phyloP scores from a whole-genome alignment of 192 early-diverging fungal species.

The Backusella sp. region DNA sequence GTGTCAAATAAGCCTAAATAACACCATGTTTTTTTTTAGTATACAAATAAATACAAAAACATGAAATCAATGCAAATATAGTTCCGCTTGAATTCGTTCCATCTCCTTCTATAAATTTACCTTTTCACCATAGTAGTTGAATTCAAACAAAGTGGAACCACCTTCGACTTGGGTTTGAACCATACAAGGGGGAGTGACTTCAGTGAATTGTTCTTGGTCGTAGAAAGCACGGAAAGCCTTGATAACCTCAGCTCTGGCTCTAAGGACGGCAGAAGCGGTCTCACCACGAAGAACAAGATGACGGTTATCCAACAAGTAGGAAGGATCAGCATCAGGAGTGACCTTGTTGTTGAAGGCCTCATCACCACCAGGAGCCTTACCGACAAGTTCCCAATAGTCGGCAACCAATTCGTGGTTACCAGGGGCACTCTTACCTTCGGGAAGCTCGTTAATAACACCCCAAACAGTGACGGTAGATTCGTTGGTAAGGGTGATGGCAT shows the following conservation, averaged over 20 bases:
- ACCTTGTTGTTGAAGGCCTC: constrained; percentile 91
- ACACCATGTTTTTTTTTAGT: too few species aligned
- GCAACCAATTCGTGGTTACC: constrained; percentile 93
- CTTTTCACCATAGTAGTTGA: constrained; percentile 96
- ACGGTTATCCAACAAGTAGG: constrained; percentile 86
- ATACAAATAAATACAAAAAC: too few species aligned
- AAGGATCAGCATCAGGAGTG: constrained; percentile 86
- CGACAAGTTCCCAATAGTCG: constrained; percentile 95
- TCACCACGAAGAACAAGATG: constrained; percentile 96
- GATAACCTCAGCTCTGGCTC: constrained; percentile 81
- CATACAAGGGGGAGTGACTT: constrained; percentile 98
- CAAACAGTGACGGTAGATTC: constrained; percentile 92
- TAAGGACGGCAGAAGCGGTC: constrained; percentile 81
- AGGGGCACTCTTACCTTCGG: constrained; percentile 94
- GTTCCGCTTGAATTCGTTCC: too few species aligned
- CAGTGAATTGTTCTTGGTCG: constrained; percentile 70
- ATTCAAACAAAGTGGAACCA: constrained; percentile 90
- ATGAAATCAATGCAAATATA: too few species aligned
- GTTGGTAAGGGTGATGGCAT: constrained; percentile 87
- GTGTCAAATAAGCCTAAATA: constrained; percentile 88
- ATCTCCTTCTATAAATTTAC: constrained; percentile 26
- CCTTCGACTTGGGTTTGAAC: constrained; percentile 99
- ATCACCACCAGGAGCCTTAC: constrained; percentile 91
- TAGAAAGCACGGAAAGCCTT: constrained; percentile 97
- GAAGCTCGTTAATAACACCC: constrained; percentile 85